Base-by-base conservation (phyloP, 768 basidiomycete species). In the Lactarius evosmus region DNA sequence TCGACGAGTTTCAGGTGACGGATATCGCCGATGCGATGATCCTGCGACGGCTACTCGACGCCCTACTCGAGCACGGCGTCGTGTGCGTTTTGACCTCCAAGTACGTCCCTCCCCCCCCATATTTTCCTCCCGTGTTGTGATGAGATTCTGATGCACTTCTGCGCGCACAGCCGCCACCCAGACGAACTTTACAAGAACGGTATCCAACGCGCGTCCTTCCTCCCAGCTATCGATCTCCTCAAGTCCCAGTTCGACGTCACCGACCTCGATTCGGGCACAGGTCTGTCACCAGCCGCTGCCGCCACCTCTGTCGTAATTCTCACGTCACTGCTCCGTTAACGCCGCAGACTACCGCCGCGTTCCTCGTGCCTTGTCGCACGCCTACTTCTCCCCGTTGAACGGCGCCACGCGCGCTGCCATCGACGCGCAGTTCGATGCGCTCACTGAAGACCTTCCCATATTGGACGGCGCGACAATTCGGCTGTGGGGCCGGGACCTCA, bases 21-120 rank as follows among this genome's bases (percentile, higher is more conserved):
- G 96, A 98, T 75, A 98, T 98, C 65, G 95, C 91, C 25, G 95
- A 97, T 69, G 96, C 97, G 17, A 98, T 99, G 97, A 95, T 99
- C 66, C 82, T 99, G 30, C 81, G 95, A 44, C 85, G 95, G 55
- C 79, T 99, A 22, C 78, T 99, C 53, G 95, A 98, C 73, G 80
- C 82, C n/a, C 75, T 99, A 69, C 79, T 95, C 56, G 86, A 86
- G 56, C 87, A 88, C 69, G 97, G 96, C 8, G 94, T 98, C 12
- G 86, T 98, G 53, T 93, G 88, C 71, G 88, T 99, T 29, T 91
- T 98, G 79, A 99, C 97, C 0, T 98, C 95, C 59, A 99, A 99
- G 96, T 97, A 63, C 71, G 92, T 74, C 52, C 44, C 17, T n/a
- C 34, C 22, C 30, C 53, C 36, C 44, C 11, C 7, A 19, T n/a